These are phyloP conservation scores for Ramaria rubella DNA, from an alignment of 768 basidiomycete genomes.

Conservation along the genomic window DNA sequence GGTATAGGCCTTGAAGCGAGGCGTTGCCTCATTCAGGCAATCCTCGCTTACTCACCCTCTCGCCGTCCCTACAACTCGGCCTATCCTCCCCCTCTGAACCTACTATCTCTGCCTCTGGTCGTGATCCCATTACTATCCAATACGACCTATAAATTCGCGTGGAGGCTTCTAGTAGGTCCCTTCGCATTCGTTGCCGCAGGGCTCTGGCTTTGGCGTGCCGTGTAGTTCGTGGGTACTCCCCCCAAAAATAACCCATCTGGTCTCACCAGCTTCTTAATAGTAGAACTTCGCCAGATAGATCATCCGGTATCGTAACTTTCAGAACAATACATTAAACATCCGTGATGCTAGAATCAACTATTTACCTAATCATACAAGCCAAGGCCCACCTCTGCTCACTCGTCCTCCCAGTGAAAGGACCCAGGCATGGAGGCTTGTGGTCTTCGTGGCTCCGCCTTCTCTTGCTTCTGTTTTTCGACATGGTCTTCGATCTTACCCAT, in stretches of 20 bases:
- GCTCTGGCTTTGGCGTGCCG: slow-evolving; percentile 2
- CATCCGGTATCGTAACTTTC: too few species aligned
- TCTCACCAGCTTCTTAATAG: background rate
- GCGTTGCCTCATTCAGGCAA: slow-evolving; percentile 4
- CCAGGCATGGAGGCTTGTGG: background rate
- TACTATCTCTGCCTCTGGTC: background rate
- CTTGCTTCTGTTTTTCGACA: slow-evolving; percentile 47
- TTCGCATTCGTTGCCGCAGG: slow-evolving; percentile 1
- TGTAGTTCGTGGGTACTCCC: background rate
- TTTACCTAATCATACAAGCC: background rate
- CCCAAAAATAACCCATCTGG: background rate
- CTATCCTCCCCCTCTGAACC: slow-evolving; percentile 7
- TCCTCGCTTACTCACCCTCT: background rate
- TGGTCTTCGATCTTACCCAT: slow-evolving; percentile 64
- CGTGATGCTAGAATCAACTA: too few species aligned
- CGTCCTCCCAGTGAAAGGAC: background rate
- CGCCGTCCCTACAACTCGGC: background rate
- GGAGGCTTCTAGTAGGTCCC: slow-evolving; percentile 1
- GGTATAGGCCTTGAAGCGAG: background rate
- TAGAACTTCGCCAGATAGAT: too few species aligned
- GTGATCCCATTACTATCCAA: background rate
- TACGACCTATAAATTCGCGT: background rate
- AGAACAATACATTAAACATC: too few species aligned
- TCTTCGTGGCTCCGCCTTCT: slow-evolving; percentile 23
- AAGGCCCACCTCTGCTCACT: background rate